Evolutionary conservation across 2,329 filamentous ascomycete species (phyloP), one percentile per base, ranked within the genome.

Genomic region (Fonsecaea nubica): DNA sequence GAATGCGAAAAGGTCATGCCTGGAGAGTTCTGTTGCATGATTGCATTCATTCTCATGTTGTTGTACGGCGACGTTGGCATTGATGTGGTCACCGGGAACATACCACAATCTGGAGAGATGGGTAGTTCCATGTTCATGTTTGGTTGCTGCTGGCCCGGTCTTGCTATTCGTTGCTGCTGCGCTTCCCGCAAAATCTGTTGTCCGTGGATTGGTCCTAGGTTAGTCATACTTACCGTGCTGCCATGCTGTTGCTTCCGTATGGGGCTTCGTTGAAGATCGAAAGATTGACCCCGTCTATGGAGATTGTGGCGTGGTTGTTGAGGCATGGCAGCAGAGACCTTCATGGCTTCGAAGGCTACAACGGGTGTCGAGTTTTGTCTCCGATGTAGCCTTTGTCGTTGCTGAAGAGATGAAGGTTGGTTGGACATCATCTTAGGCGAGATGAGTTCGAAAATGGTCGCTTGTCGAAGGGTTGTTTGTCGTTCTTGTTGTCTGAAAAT

Each of bases 131-230:
- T 56, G 55, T 64, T 65, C 60, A 64, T 69, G 53, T 71, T 64
- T 10, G 55, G 75, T 57, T 76, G 76, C 68, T 81, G 78, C 75
- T 79, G 84, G 86, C 90, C 89, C 87, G 90, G 90, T 88, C 91
- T 89, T 87, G 87, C 87, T 86, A 88, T 86, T 86, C 87, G 88
- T 84, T 93, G 91, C 89, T 92, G 88, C 87, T 94, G 92, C 89
- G 90, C 86, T 91, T 92, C 91, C 90, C 90, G 90, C 89, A 92
- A 86, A 82, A 88, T 85, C 86, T 92, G 90, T 87, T 93, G 91
- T 86, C 83, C 82, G 82, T 85, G 79, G 80, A 81, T 83, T 75
- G 73, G 68, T 83, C 83, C 80, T 85, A 82, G 82, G 83, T 81
- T 83, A 78, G 81, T 87, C 81, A 82, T 84, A 69, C 85, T 81